These are phyloP conservation scores for Graphium sp. DNA, from an alignment of 2,329 filamentous ascomycete genomes.

Conservation along the genomic window DNA sequence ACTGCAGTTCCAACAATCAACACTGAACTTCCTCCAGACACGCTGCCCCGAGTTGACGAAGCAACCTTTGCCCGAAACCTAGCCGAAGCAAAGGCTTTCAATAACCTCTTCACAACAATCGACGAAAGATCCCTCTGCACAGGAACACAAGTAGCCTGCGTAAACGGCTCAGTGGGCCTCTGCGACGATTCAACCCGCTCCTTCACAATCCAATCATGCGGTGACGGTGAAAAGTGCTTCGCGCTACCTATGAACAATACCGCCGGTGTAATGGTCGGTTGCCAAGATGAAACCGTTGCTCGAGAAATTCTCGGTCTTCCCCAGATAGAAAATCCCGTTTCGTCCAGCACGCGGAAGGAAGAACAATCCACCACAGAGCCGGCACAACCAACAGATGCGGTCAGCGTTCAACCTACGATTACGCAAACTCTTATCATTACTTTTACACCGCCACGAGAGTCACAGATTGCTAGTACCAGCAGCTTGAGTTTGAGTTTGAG, in stretches of 20 bases:
- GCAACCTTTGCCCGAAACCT: slow-evolving; percentile 30
- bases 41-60: too few species aligned
- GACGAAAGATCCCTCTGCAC: slow-evolving; percentile 28
- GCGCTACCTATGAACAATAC: slow-evolving; percentile 35
- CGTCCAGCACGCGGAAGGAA: background rate
- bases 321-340: background rate
- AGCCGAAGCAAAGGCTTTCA: slow-evolving; percentile 23
- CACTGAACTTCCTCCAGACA: slow-evolving; percentile 16
- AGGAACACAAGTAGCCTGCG: slow-evolving; percentile 30
- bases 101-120: slow-evolving; percentile 25
- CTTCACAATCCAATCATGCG: slow-evolving; percentile 23
- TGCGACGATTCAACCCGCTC: slow-evolving; percentile 20
- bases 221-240: slow-evolving; percentile 23
- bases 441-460: too few species aligned
- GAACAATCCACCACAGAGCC: background rate
- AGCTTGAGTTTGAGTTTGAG: too few species aligned
- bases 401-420: slow-evolving; percentile 1
- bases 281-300: slow-evolving; percentile 16
- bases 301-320: background rate
- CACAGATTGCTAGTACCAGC: too few species aligned
- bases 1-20: slow-evolving; percentile 23
- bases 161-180: slow-evolving; percentile 27
- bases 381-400: background rate
- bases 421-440: too few species aligned
- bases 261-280: slow-evolving; percentile 29